Base-by-base conservation (phyloP, 345 rosid genomes). In the Durio zibethinus region DNA sequence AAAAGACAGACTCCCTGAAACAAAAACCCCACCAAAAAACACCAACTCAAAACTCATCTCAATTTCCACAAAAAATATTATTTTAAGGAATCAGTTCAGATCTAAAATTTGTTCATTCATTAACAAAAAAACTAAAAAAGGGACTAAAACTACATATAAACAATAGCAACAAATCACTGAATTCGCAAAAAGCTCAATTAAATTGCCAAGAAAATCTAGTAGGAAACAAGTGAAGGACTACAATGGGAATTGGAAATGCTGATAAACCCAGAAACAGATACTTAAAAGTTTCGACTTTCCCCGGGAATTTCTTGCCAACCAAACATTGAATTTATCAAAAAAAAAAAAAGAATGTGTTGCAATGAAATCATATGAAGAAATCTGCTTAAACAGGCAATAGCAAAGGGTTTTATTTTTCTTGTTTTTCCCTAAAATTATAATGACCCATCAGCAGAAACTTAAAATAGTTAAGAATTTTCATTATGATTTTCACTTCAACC, bases 1-100 rank as follows among this genome's bases (percentile, higher is more conserved):
- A 79, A 82, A 80, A 40, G 83, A 76, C 77, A 90, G 54, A 74
- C 82, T 69, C 59, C 94, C 99, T 93, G 81, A 29, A 53, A 76
- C 47, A 60, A 56, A 12, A 62, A 12, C 36, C 1, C 43, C 25
- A 20, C 6, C 1, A 56, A 66, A n/a, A 29, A 36, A 76, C 23
- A 35, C 20, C 36, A 25, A 47, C 6, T 15, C 72, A 64, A 57
- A 15, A 14, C 43, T 72, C 56, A 72, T 47, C 15, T 27, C 23
- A 75, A 61, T 16, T 43, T 18, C 7, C 56, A 38, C 14, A 1
- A 42, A 47, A 69, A 69, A 1, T 10, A n/a, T 69, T 69, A 15
- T 21, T 40, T 40, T 2, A 23, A 42, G 47, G 66, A 35, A 18
- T 23, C 48, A 65, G 4, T 66, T 40, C 7, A n/a, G 38, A 40